Evolutionary conservation across 2,329 filamentous ascomycete genomes (phyloP), one percentile per base, ranked within the genome.

Genomic region (Aspergillus pseudoglaucus): DNA sequence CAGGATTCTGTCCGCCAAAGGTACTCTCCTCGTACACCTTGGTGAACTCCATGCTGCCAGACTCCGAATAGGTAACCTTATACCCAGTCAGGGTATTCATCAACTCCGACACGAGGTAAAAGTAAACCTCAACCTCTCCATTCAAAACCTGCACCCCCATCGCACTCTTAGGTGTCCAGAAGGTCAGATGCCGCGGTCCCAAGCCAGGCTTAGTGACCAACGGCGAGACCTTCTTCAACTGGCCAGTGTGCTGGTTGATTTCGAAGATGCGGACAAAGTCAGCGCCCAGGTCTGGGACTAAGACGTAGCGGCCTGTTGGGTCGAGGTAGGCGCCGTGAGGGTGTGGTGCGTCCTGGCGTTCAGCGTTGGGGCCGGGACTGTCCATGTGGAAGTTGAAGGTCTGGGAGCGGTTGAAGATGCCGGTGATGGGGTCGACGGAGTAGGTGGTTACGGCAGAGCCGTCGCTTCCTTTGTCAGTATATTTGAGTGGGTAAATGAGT

Each of bases 301-400:
- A 60, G 18, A 81, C 56, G 57, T 72, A 80, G 73, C 75, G 51
- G 77, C 78, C 9, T 69, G 62, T 54, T 4, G 55, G 55, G 40
- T 57, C 55, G 17, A 56, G 32, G 3, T 77, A 70, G 4, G 71
- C 72, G 15, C 75, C 70, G 62, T 82, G 79, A 6, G 77, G 78
- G 54, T 82, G 79, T 5, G 78, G 69, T 4, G 69, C 72, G 48
- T 80, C 74, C 59, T 82, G 79, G n/a, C 79, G 74, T 25, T 56
- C 60, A 4, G 74, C 63, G 41, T 69, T 65, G 9, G 75, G 68
- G 0, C 77, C 76, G 0, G 68, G 67, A 3, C 20, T 18, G 6
- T 47, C 14, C 14, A 56, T 41, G 10, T 48, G 23, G 18, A 53
- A 59, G 7, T 48, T 51, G 32, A 58, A 56, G 14, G 47, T 53